Conservation (phyloP, 345 rosid genomes). For the Fremontodendron californicum region DNA sequence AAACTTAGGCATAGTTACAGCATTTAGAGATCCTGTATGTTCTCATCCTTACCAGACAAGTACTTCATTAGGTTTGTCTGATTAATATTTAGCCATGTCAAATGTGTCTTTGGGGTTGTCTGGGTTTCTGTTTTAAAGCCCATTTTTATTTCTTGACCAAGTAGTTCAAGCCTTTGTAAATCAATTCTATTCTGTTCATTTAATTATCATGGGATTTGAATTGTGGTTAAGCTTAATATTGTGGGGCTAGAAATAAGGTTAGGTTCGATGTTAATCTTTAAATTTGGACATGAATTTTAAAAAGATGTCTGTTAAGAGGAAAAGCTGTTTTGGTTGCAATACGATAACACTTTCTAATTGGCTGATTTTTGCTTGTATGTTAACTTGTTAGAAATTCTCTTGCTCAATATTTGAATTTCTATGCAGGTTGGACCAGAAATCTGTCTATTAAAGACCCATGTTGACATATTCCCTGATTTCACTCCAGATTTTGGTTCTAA, state of each 20-base stretch:
- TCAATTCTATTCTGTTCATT: background rate
- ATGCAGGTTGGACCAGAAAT: constrained; percentile 91
- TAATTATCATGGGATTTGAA: background rate
- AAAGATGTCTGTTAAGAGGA: background rate
- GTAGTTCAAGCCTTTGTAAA: background rate
- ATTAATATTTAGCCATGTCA: background rate
- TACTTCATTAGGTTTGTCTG: background rate
- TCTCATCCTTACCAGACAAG: background rate
- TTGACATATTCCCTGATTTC: constrained; percentile 90
- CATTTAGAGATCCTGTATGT: background rate
- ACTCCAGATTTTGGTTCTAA: constrained; percentile 85
- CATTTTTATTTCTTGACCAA: background rate
- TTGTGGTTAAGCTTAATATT: background rate
- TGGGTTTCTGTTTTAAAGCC: background rate
- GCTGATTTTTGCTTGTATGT: background rate
- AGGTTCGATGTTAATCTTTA: background rate
- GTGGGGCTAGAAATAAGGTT: background rate
- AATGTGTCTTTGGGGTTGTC: background rate
- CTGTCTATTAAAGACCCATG: constrained; percentile 89
- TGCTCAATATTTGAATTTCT: background rate
- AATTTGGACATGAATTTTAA: background rate
- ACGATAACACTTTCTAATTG: background rate
- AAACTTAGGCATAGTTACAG: background rate
- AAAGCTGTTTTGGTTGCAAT: background rate
- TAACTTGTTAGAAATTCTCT: background rate